A percentile compares a stretch with the other conserved stretches of the same genome.
Evolutionary conservation across 1,284 basidiomycete species (phyloP).

Genomic region (Ceratobasidium sp.): DNA sequence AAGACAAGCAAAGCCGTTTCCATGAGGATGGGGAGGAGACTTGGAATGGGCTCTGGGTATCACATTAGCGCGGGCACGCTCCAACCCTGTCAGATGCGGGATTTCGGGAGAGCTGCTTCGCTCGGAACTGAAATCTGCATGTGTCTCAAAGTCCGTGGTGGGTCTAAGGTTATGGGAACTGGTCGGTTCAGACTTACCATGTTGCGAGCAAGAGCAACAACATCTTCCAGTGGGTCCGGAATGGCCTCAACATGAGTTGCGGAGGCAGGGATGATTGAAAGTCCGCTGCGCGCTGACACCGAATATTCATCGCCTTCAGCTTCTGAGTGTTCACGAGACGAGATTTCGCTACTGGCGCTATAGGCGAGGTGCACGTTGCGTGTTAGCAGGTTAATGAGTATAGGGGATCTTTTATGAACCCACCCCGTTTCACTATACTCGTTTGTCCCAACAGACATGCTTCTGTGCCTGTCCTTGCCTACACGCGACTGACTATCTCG

Average conservation of each 20-base stretch:
- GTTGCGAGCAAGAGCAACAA: constrained; percentile 34
- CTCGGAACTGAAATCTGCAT: constrained; percentile 34
- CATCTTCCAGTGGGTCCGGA: constrained; percentile 35
- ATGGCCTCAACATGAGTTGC: constrained; percentile 20
- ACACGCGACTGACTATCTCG: constrained; percentile 23
- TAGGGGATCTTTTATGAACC: constrained; percentile 15
- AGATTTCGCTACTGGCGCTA: constrained; percentile 35
- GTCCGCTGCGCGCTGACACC: constrained; percentile 35
- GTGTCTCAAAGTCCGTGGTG: constrained; percentile 18
- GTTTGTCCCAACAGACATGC: constrained; percentile 33
- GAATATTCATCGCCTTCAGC: constrained; percentile 25
- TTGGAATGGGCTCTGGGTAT: constrained; percentile 11
- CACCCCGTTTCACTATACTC: constrained; percentile 40
- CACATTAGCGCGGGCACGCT: neutral
- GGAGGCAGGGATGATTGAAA: constrained; percentile 37
- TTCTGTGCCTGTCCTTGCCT: constrained; percentile 29
- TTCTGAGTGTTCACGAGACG: constrained; percentile 35
- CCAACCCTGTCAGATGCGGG: constrained; percentile 6
- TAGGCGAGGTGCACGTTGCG: constrained; percentile 29
- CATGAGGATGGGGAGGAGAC: constrained; percentile 25
- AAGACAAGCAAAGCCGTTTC: constrained; percentile 38
- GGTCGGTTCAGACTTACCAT: constrained; percentile 30
- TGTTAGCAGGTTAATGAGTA: constrained; percentile 22
- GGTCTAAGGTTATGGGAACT: constrained; percentile 15
- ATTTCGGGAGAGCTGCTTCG: constrained; percentile 38